Base-by-base conservation (phyloP, 1,139 yeast species). In the Nematodospora anomalae region DNA sequence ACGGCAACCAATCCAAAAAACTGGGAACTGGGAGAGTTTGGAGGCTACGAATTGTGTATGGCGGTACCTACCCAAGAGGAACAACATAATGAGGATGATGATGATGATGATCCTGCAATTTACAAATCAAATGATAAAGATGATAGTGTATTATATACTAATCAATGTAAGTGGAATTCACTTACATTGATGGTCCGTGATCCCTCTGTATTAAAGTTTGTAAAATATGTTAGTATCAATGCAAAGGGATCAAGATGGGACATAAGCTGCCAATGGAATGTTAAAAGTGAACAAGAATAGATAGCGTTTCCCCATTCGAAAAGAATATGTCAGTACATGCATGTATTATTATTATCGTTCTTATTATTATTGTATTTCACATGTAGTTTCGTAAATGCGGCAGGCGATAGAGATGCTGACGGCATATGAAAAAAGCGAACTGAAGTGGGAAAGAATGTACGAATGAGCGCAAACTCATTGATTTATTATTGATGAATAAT, bases 221-320 rank as follows among this genome's bases (percentile, higher is more conserved):
- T 92, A 46, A 94, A 94, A 58, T 94, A 92, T 53, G 94, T 92
- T 6, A 86, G 96, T 56, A 79, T 79, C 57, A 79, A 79, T 48
- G 97, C 97, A 6, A 80, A 80, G 44, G 96, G 97, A 1, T 82
- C 95, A 25, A 72, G 98, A 54, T 94, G 97, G 97, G 98, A 94
- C 54, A 66, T 92, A 27, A 70, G 75, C 26, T 80, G 85, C 41
- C 86, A 83, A 52, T 90, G 95, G 94, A 80, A 79, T 47, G 83
- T 87, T 13, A 74, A 71, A 41, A 52, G 51, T 23, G 51, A 34
- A 2, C 63, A 46, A 3, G 60, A 32, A 16, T n/a, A n/a, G n/a
- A n/a, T n/a, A n/a, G n/a, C n/a, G n/a, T n/a, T n/a, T n/a, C n/a
- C n/a, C n/a, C n/a, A n/a, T n/a, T n/a, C n/a, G n/a, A n/a, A n/a